These are phyloP conservation scores for Pelargonium myrrhifolium DNA, from an alignment of 441 rosid species.

Conservation along the genomic window DNA sequence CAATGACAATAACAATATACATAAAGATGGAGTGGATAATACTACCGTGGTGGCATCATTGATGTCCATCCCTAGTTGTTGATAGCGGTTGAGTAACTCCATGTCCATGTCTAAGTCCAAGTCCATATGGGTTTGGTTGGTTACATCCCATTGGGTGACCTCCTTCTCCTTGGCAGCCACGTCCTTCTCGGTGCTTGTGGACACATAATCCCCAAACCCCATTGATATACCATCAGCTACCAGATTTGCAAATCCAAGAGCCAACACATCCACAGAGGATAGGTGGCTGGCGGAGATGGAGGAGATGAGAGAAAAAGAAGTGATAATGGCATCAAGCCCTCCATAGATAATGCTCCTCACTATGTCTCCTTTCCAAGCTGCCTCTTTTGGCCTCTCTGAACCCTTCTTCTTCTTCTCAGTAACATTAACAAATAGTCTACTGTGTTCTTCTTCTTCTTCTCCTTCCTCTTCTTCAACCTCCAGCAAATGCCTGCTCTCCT, in stretches of 20 bases:
- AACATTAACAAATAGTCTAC: constrained; percentile 23
- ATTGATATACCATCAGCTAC: constrained; percentile 37
- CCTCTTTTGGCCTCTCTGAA: constrained; percentile 21
- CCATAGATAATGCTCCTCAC: constrained; percentile 33
- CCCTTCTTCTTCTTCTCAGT: not conserved
- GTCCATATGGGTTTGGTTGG: constrained; percentile 6
- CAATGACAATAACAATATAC: too few species aligned
- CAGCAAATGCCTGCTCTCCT: too few species aligned
- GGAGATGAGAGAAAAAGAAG: constrained; percentile 38
- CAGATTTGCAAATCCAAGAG: constrained; percentile 31
- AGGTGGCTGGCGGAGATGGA: constrained; percentile 29
- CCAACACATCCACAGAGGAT: constrained; percentile 30
- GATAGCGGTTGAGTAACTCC: constrained; percentile 22
- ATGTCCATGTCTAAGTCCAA: too few species aligned
- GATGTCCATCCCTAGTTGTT: constrained; percentile 31
- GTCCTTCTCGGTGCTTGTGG: constrained; percentile 29
- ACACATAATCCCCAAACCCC: constrained; percentile 33
- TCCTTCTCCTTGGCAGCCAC: constrained; percentile 23
- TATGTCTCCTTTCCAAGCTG: constrained; percentile 27
- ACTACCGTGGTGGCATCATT: constrained; percentile 29
- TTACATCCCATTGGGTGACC: constrained; percentile 28
- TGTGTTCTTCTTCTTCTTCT: too few species aligned
- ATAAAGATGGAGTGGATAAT: too few species aligned
- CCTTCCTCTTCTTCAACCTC: constrained; percentile 20
- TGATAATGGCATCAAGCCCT: constrained; percentile 35